Percentiles rank a stretch among this genome's conserved stretches.
Evolutionary conservation across 331 rosid species (phyloP).

Genomic region (Quercus lobata): DNA sequence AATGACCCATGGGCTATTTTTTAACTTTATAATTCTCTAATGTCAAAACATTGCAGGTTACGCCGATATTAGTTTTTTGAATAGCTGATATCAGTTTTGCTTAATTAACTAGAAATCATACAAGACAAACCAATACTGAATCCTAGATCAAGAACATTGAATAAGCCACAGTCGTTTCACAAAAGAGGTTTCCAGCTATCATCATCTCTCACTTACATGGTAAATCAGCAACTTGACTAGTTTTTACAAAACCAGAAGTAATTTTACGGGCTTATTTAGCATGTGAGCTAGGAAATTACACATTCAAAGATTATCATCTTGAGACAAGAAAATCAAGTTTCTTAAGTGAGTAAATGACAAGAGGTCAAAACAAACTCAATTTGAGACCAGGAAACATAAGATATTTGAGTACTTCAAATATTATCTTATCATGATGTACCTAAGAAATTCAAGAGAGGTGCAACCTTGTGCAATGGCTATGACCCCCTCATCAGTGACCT

Average conservation of each 20-base stretch:
- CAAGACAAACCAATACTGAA: neutral
- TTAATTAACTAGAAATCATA: neutral
- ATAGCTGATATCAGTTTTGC: neutral
- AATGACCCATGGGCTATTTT: neutral
- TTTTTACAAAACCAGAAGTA: neutral
- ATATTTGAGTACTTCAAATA: conserved; percentile 4
- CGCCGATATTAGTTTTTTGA: neutral
- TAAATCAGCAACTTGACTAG: too few relatives aligned
- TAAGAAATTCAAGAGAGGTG: conserved; percentile 60
- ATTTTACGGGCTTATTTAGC: neutral
- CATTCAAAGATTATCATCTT: conserved; percentile 4
- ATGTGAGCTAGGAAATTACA: conserved; percentile 3
- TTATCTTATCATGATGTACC: conserved; percentile 40
- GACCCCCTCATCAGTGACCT: conserved; percentile 73
- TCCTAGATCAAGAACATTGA: neutral
- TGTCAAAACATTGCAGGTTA: neutral
- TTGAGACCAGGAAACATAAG: conserved; percentile 1
- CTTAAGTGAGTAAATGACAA: neutral
- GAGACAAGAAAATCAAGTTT: conserved; percentile 5
- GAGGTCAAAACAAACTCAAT: neutral
- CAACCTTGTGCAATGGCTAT: conserved; percentile 53
- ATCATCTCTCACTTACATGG: too few relatives aligned
- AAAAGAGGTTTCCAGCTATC: neutral
- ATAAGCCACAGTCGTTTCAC: neutral
- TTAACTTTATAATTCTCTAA: neutral